Base-by-base conservation (phyloP, 2,329 filamentous ascomycete species). In the Allantophomopsis cytisporea region DNA sequence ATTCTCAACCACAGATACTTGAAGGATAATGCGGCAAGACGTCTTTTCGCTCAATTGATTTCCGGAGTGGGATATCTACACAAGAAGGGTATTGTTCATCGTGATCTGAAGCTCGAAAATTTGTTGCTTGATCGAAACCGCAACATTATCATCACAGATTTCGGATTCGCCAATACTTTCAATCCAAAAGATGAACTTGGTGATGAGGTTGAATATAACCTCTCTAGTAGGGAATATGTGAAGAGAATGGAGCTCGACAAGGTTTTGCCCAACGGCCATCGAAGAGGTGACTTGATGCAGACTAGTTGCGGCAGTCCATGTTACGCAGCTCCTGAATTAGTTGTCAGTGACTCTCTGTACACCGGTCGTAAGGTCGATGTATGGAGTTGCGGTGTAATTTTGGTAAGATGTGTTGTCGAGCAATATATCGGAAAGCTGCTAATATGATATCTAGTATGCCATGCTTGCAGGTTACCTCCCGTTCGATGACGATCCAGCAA, bases 91-190 rank as follows among this genome's bases (percentile, higher is more conserved):
- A 98, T 98, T 50, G 91, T 98, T 12, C 91, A 98, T 59, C 80
- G 91, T 53, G 91, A 98, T 63, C 64, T 98, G 48, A 98, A 98
- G 63, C 70, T 98, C 36, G 91, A 98, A 63, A 98, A 98, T 55
- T 60, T 98, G 52, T 71, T 98, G 31, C 71, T 98, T 38, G 91
- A 98, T 61, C 81, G 89, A 46, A 95, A 98, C 57, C 82, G 87
- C 46, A 98, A 98, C 65, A 96, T 98, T 55, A 98, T 98, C 63
- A 98, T 98, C 56, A 98, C 91, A 13, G 91, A 98, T 62, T 98
- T 98, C 61, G 91, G 91, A 14, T 98, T 98, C 58, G 91, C 91
- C 50, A 98, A 98, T 61, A 96, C 88, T 0, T 98, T 98, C 55
- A 83, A 95, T 54, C 76, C 91, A 0, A 64, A 68, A 30, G 91